Percentiles rank a stretch among this genome's conserved stretches.
These are phyloP conservation scores for Dendrocalamus sinicus DNA, from an alignment of 176 grass and related monocot species.

Conservation along the genomic window DNA sequence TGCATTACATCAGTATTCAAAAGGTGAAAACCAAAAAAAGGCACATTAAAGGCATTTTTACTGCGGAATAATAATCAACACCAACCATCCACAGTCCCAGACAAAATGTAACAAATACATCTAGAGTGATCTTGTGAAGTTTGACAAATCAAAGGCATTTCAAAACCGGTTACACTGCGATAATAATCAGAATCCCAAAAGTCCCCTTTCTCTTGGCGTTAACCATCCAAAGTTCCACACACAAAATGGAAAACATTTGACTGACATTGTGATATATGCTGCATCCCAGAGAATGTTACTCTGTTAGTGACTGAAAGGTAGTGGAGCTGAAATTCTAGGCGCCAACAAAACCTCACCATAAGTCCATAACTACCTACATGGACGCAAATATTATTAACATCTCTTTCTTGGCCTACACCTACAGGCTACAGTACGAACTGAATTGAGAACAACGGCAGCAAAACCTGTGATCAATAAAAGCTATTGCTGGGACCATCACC, in stretches of 20 bases:
- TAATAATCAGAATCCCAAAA: neutral
- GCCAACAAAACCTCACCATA: neutral
- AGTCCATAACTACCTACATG: constrained; percentile 14
- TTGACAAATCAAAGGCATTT: neutral
- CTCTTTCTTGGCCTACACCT: constrained; percentile 34
- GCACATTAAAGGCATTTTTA: neutral
- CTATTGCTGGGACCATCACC: constrained; percentile 39
- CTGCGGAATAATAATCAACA: neutral
- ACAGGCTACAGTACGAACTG: neutral
- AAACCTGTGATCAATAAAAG: constrained; percentile 54
- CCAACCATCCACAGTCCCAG: neutral
- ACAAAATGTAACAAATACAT: neutral
- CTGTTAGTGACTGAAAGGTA: neutral
- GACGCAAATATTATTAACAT: constrained; percentile 39
- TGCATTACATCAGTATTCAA: neutral
- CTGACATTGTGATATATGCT: neutral
- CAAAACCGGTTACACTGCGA: neutral
- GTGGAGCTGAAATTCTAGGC: constrained; percentile 8
- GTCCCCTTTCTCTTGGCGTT: neutral
- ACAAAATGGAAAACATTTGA: neutral
- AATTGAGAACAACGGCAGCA: neutral
- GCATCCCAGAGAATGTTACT: neutral
- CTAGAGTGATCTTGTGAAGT: neutral
- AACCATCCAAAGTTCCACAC: constrained; percentile 19
- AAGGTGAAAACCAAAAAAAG: neutral